Conservation (phyloP, 108 stramenopile genomes). For the Cyclotella baltica region DNA sequence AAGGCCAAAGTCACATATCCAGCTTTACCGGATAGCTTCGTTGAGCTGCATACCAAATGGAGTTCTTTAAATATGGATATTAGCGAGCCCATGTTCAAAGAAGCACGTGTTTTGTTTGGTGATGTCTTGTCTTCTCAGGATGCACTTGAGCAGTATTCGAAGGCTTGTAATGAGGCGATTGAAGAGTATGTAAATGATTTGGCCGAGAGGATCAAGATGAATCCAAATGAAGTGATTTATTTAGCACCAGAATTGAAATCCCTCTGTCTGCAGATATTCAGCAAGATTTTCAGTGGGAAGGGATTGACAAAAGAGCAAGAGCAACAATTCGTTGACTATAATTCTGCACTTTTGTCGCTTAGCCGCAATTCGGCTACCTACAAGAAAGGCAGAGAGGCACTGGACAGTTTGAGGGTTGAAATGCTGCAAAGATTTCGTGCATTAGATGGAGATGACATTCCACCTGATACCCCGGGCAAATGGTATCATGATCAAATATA, state of each 20-base stretch:
- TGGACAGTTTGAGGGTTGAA: slow-evolving; percentile 11
- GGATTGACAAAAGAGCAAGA: slow-evolving; percentile 31
- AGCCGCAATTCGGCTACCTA: background rate
- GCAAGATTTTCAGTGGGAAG: slow-evolving; percentile 20
- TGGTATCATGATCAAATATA: slow-evolving; percentile 22
- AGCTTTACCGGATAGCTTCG: slow-evolving; percentile 36
- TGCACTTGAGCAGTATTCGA: slow-evolving; percentile 5
- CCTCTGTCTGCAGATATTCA: slow-evolving; percentile 30
- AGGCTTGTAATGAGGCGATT: slow-evolving; percentile 5
- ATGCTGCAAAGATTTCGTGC: slow-evolving; percentile 16
- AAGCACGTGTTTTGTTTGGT: slow-evolving; percentile 26
- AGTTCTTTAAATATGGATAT: slow-evolving; percentile 40
- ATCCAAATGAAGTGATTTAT: slow-evolving; percentile 9
- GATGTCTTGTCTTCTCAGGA: slow-evolving; percentile 21
- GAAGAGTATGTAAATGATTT: slow-evolving; percentile 23
- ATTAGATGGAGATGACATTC: background rate
- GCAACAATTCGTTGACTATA: slow-evolving; percentile 42
- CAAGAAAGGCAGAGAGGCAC: slow-evolving; percentile 15
- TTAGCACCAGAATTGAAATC: slow-evolving; percentile 33
- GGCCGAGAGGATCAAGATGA: slow-evolving; percentile 11
- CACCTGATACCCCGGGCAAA: slow-evolving; percentile 9
- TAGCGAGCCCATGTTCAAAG: slow-evolving; percentile 25
- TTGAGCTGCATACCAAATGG: slow-evolving; percentile 50
- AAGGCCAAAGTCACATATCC: slow-evolving; percentile 30
- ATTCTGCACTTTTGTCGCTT: slow-evolving; percentile 29